phyloP scores from a whole-genome alignment of 345 rosid species.

The Pistacia atlantica region DNA sequence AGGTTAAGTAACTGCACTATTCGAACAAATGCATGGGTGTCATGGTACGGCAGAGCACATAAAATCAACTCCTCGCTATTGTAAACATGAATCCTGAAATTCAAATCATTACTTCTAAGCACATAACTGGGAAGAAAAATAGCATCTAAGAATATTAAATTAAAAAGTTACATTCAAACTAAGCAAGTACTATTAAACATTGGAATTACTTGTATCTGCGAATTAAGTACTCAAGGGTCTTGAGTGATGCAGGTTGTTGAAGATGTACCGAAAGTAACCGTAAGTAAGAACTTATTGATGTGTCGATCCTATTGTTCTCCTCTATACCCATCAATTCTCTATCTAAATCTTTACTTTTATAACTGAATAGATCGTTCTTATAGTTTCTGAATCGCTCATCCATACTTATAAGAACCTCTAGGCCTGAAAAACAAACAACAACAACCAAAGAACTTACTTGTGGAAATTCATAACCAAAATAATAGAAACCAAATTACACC shows the following conservation, averaged over 20 bases:
- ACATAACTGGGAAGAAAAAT: not conserved
- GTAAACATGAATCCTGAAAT: slow-evolving; percentile 75
- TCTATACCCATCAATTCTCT: slow-evolving; percentile 67
- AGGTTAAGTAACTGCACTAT: slow-evolving; percentile 73
- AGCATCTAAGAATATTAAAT: not conserved
- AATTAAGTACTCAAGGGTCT: slow-evolving; percentile 89
- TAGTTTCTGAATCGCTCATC: slow-evolving; percentile 76
- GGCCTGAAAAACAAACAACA: slow-evolving; percentile 52
- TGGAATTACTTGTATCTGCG: slow-evolving; percentile 79
- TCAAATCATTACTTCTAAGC: slow-evolving; percentile 13
- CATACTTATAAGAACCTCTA: slow-evolving; percentile 59
- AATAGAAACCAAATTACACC: not conserved
- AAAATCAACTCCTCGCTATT: slow-evolving; percentile 77
- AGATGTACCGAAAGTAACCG: slow-evolving; percentile 73
- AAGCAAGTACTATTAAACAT: not conserved
- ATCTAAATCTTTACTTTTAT: slow-evolving; percentile 73
- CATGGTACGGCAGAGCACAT: slow-evolving; percentile 86
- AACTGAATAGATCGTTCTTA: slow-evolving; percentile 67
- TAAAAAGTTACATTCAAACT: not conserved
- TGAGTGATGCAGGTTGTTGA: slow-evolving; percentile 58
- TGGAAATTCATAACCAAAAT: not conserved
- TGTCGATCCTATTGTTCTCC: slow-evolving; percentile 62
- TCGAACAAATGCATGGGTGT: slow-evolving; percentile 80
- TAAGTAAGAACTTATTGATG: slow-evolving; percentile 57
- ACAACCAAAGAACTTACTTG: not conserved